These are phyloP conservation scores for Petunia axillaris DNA, from an alignment of 257 asterid species.

Conservation along the genomic window DNA sequence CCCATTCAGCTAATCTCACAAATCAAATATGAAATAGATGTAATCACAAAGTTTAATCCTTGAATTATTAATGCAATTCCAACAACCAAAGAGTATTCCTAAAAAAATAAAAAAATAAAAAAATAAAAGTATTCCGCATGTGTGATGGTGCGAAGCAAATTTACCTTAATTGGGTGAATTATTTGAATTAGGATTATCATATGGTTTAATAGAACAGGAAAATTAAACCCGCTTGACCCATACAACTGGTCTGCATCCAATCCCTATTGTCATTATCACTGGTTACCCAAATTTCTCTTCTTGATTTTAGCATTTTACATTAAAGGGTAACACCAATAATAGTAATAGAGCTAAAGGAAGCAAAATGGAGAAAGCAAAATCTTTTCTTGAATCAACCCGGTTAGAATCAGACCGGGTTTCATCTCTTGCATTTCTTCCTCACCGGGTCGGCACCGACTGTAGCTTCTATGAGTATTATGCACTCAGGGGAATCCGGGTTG, in stretches of 20 bases:
- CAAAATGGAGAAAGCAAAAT: constrained; percentile 58
- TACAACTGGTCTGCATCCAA: not conserved
- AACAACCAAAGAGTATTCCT: too few species aligned
- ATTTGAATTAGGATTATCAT: too few species aligned
- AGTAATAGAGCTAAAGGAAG: not conserved
- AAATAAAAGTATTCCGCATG: too few species aligned
- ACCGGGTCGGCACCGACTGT: constrained; percentile 38
- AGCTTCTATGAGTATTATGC: constrained; percentile 74
- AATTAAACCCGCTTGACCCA: constrained; percentile 13
- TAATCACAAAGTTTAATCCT: too few species aligned
- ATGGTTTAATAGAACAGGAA: too few species aligned
- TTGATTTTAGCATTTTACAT: not conserved
- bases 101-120: too few species aligned
- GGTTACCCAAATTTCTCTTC: not conserved
- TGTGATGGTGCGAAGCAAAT: too few species aligned
- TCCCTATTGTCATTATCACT: not conserved
- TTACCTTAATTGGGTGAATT: too few species aligned
- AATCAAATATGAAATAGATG: too few species aligned
- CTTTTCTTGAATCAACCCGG: constrained; percentile 38
- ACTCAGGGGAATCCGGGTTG: constrained; percentile 64
- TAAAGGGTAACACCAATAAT: not conserved
- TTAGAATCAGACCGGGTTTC: constrained; percentile 49
- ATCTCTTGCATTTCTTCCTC: constrained; percentile 54
- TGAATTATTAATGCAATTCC: too few species aligned
- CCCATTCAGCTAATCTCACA: too few species aligned